Evolutionary conservation across 2,329 filamentous ascomycete species (phyloP), one percentile per base, ranked within the genome.

Genomic region (Clonostachys rhizophaga): DNA sequence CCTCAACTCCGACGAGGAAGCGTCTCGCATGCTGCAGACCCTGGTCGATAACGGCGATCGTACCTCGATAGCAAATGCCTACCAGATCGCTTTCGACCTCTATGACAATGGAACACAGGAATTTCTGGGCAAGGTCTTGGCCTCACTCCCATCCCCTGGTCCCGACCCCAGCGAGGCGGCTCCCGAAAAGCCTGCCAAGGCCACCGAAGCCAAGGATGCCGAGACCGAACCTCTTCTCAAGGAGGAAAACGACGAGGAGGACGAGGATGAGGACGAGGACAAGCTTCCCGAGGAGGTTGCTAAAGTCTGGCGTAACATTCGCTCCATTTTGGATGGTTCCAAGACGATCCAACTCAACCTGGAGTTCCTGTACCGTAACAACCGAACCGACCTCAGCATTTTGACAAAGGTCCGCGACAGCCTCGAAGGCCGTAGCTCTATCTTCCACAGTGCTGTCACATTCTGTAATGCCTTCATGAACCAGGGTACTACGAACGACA

Each of bases 391-490:
- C 61, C 79, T 91, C 53, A 87, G 84, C 58, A 94, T 99, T 51
- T 75, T 99, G 49, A 96, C 96, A 78, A 96, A 96, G 72, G 86
- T 99, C 41, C 87, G 92, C 44, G 94, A 99, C 65, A 96, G 91
- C 57, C 74, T 99, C 14, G 94, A 99, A 63, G 91, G 91, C 35
- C 83, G 95, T 46, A 97, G 96, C 70, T 97, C 92, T 34, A 99
- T 99, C 56, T 97, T 97, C 79, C 94, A 99, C 68, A 95, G 91
- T 2, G 91, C 91, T 5, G 90, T 99, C 47, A 97, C 94, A 1
- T 94, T 99, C 60, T 94, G 92, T 61, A 97, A 97, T 60, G 94
- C 91, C 11, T 97, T 99, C 66, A 99, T 99, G 94, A 95, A 99
- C 64, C 91, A 95, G 46, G 95, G 94, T 49, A 99, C 94, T 1